Evolutionary conservation across 306 rosid genomes (phyloP).

Genomic region (Betula pendula): DNA sequence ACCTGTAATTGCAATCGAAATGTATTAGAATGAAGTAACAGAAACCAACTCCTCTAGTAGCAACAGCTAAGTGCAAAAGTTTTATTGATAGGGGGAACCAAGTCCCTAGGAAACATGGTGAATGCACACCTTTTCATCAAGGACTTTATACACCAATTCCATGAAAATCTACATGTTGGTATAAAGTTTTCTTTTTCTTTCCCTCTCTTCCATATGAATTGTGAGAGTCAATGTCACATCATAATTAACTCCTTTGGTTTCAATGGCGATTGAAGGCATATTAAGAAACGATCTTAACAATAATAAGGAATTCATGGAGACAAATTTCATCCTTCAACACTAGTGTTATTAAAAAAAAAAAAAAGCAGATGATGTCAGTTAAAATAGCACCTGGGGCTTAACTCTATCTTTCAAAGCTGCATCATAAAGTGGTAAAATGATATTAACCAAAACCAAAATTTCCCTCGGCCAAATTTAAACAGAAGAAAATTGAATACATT

Average conservation of each 20-base stretch:
- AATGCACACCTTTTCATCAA: neutral
- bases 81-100: neutral
- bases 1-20: slow-evolving; percentile 39
- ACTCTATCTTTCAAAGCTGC: neutral
- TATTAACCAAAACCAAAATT: neutral
- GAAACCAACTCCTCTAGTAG: neutral
- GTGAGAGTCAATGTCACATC: neutral
- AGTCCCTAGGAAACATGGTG: neutral
- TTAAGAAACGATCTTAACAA: neutral
- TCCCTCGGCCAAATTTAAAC: neutral
- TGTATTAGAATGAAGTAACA: neutral
- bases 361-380: neutral
- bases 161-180: neutral
- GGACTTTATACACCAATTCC: neutral
- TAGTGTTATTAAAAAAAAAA: neutral
- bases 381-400: neutral
- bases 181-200: neutral
- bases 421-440: neutral
- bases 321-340: neutral
- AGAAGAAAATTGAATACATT: no score
- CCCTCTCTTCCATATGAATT: neutral
- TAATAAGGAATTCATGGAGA: neutral
- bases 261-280: neutral
- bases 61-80: neutral
- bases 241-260: neutral